A percentile compares a stretch with the other conserved stretches of the same genome.
Conservation (phyloP, 371 early-diverging fungal species). For the Basidiobolus meristosporus region DNA sequence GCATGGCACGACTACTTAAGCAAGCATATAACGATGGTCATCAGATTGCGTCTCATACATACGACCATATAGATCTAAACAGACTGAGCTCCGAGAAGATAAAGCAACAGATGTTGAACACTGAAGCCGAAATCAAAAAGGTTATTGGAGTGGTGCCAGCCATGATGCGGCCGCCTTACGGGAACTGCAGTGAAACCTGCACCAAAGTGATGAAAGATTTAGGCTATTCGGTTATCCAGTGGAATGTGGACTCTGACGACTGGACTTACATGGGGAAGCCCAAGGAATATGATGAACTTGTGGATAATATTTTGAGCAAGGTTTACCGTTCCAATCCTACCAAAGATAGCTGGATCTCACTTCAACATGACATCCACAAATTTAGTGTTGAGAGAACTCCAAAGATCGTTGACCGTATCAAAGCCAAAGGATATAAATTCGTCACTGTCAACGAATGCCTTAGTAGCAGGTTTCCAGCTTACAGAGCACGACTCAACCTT, state of each 20-base stretch:
- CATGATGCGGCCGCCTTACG: slow-evolving; percentile 18
- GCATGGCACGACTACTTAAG: slow-evolving; percentile 12
- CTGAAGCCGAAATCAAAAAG: too few relatives aligned
- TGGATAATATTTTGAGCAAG: too few relatives aligned
- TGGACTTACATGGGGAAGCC: slow-evolving; percentile 5
- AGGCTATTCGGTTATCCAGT: slow-evolving; percentile 3
- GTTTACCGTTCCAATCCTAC: too few relatives aligned
- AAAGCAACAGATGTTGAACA: slow-evolving; percentile 3
- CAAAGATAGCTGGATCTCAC: background rate
- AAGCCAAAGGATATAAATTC: slow-evolving; percentile 3
- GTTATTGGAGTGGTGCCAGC: slow-evolving; percentile 18
- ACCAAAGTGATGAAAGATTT: background rate
- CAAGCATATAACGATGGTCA: slow-evolving; percentile 19
- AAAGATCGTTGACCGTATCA: background rate
- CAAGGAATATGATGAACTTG: too few relatives aligned
- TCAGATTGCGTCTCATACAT: slow-evolving; percentile 27
- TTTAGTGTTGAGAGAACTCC: slow-evolving; percentile 1
- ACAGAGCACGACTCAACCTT: too few relatives aligned
- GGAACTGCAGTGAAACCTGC: background rate
- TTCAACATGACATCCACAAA: background rate
- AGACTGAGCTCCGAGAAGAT: slow-evolving; percentile 12
- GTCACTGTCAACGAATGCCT: slow-evolving; percentile 6
- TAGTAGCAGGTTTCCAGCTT: background rate
- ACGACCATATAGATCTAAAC: slow-evolving; percentile 20
- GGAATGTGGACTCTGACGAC: slow-evolving; percentile 8